Conservation (phyloP, 768 basidiomycete genomes). For the Rhizopogon vesiculosus region DNA sequence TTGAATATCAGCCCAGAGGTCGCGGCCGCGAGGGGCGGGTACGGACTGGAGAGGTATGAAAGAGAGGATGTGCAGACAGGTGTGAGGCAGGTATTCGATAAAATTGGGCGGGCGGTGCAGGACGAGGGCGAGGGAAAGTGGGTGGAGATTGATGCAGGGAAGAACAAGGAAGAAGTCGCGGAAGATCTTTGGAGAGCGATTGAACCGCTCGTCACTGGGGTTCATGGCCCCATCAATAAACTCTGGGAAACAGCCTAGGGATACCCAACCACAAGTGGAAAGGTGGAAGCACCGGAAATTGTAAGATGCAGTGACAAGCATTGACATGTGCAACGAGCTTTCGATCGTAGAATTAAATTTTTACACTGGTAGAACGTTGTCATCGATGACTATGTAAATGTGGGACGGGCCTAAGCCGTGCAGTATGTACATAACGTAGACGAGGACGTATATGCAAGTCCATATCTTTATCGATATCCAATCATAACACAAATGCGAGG, state of each 20-base stretch:
- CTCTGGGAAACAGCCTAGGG: conserved; percentile 38
- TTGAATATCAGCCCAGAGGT: conserved; percentile 73
- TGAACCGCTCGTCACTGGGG: conserved; percentile 32
- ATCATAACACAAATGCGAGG: conserved; percentile 1
- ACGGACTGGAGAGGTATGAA: conserved; percentile 87
- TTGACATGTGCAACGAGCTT: neutral
- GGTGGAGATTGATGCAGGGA: conserved; percentile 58
- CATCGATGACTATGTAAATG: neutral
- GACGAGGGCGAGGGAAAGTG: conserved; percentile 32
- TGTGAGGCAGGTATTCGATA: conserved; percentile 57
- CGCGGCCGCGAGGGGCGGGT: conserved; percentile 69
- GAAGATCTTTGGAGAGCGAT: conserved; percentile 53
- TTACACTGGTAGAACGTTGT: too few species aligned
- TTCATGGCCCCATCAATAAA: conserved; percentile 37
- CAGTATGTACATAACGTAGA: neutral
- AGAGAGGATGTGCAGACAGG: conserved; percentile 66
- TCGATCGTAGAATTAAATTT: too few species aligned
- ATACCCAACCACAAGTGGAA: too few species aligned
- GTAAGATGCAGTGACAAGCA: neutral
- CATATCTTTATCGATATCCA: conserved; percentile 1
- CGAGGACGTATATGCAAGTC: neutral
- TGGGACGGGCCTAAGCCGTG: neutral
- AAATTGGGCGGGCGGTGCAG: conserved; percentile 50
- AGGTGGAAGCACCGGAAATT: too few species aligned
- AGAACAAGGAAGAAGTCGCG: conserved; percentile 42